These are phyloP conservation scores for Hypoxylon lenormandii DNA, from an alignment of 495 filamentous ascomycete genomes.

Conservation along the genomic window DNA sequence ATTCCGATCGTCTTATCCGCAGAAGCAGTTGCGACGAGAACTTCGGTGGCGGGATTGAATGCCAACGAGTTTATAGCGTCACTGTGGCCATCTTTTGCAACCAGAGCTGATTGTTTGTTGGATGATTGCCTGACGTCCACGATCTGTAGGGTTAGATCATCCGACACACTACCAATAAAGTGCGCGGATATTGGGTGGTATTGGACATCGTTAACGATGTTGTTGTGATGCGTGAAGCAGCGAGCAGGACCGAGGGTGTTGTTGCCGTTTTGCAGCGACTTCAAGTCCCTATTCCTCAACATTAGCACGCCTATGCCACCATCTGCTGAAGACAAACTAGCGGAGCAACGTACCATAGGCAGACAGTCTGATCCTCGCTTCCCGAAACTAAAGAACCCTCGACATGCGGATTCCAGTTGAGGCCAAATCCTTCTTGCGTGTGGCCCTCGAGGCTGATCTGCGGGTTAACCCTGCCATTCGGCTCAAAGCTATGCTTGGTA, in stretches of 20 bases:
- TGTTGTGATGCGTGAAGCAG: conserved; percentile 86
- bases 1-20: conserved; percentile 93
- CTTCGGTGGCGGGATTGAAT: conserved; percentile 90
- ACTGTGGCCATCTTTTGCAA: conserved; percentile 74
- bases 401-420: conserved; percentile 89
- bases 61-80: conserved; percentile 95
- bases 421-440: conserved; percentile 88
- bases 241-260: conserved; percentile 75
- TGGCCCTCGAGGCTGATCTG: conserved; percentile 90
- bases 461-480: conserved; percentile 76
- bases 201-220: conserved; percentile 96
- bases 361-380: conserved; percentile 88
- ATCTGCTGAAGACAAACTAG: neutral
- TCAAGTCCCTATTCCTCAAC: conserved; percentile 73
- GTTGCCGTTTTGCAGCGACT: conserved; percentile 73
- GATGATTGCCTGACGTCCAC: conserved; percentile 79
- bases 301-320: conserved; percentile 24
- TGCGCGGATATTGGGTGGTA: conserved; percentile 84
- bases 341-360: conserved; percentile 77
- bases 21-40: conserved; percentile 88
- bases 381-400: conserved; percentile 87
- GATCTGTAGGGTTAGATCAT: conserved; percentile 92
- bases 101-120: conserved; percentile 72
- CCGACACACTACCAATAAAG: conserved; percentile 91
- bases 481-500: conserved; percentile 85